Conservation (phyloP, 495 filamentous ascomycete genomes). For the Neurospora cerealis region DNA sequence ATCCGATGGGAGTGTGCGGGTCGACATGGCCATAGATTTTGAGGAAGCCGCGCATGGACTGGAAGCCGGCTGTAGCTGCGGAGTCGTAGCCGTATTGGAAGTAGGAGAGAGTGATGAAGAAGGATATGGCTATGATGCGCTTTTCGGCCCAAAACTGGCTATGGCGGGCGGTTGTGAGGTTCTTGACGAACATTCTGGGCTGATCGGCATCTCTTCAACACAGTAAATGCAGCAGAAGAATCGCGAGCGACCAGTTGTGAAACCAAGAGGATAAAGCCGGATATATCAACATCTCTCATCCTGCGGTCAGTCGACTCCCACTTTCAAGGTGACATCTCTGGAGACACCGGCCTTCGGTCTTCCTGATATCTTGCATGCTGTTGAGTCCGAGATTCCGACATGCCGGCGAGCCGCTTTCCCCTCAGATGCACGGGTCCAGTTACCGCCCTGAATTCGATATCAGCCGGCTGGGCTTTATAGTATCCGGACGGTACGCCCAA, state of each 20-base stretch:
- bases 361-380: neutral
- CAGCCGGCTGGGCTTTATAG: neutral
- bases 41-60: conserved; percentile 38
- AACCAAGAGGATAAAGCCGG: neutral
- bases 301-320: neutral
- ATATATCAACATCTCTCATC: neutral
- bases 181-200: neutral
- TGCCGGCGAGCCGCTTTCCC: neutral
- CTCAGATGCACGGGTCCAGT: neutral
- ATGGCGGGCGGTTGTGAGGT: neutral
- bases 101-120: conserved; percentile 19
- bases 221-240: neutral
- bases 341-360: neutral
- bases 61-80: conserved; percentile 29
- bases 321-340: neutral
- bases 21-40: conserved; percentile 35
- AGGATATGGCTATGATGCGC: conserved; percentile 20
- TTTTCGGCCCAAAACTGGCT: conserved; percentile 15
- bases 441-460: neutral
- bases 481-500: neutral
- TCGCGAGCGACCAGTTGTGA: neutral
- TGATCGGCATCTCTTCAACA: neutral
- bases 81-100: conserved; percentile 37
- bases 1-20: conserved; percentile 17
- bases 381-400: neutral